A percentile compares a stretch with the other conserved stretches of the same genome.
phyloP scores from a whole-genome alignment of 306 rosid species.

The Pyrus betulifolia region DNA sequence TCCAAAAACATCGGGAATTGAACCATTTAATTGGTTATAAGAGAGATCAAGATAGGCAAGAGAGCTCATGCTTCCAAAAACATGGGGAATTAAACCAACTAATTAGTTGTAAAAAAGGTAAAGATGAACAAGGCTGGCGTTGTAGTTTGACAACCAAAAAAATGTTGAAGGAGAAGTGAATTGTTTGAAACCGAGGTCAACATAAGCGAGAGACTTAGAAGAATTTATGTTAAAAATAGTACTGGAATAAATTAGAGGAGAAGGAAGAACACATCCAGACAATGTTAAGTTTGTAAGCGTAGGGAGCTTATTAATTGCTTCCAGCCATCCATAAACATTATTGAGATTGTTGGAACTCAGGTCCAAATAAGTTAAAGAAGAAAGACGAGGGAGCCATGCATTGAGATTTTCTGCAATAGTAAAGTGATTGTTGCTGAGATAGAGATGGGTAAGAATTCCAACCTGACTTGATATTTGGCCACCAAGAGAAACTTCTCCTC shows the following conservation, averaged over 20 bases:
- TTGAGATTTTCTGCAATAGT: neutral
- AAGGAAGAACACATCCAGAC: rapidly evolving
- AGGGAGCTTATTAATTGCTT: neutral
- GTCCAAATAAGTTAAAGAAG: neutral
- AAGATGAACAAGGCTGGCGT: neutral
- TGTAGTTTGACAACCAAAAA: neutral
- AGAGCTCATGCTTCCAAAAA: neutral
- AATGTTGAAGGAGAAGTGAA: neutral
- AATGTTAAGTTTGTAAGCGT: neutral
- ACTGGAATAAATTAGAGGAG: neutral
- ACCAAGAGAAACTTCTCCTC: neutral
- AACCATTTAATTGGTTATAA: neutral
- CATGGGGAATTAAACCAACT: slow-evolving; percentile 1
- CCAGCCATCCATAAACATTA: neutral
- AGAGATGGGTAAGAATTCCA: neutral
- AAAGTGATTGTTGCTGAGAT: rapidly evolving
- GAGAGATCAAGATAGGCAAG: neutral
- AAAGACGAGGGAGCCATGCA: neutral
- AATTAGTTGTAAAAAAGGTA: neutral
- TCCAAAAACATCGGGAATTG: neutral
- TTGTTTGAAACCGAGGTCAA: neutral
- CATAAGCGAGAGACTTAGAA: neutral
- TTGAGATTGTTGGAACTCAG: neutral
- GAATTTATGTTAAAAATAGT: neutral
- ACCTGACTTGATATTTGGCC: neutral